Evolutionary conservation across 2,329 filamentous ascomycete genomes (phyloP), one percentile per base, ranked within the genome.

Genomic region (Penicillium sp.): DNA sequence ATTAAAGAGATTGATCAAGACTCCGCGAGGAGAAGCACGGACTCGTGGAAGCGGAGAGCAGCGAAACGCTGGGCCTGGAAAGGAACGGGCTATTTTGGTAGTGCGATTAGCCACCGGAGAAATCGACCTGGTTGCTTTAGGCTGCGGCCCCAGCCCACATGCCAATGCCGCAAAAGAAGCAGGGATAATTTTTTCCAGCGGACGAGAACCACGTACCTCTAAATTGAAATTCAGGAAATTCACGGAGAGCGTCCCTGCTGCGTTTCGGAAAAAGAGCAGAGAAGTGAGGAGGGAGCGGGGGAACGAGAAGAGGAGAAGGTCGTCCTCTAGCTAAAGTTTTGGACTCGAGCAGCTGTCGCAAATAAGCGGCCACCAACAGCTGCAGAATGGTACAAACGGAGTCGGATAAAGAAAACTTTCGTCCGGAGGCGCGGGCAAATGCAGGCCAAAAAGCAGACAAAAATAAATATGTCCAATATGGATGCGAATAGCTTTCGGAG

Each of bases 61-160:
- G 64, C 64, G 64, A 66, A 68, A 67, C 63, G 70, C 66, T 64
- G 63, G 63, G 64, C 62, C 64, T 61, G 56, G 63, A 66, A 61
- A 65, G 62, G 64, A 62, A 63, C 66, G 66, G 60, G 66, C 65
- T 69, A 67, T 69, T 67, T 65, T 65, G 60, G 61, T 67, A 69
- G 67, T 69, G 67, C 62, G 63, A 66, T 70, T 69, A 70, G 68
- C 67, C 68, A 70, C 67, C 64, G 67, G 66, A 62, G 60, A 58
- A 68, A 68, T 64, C 59, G 61, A 64, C 56, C 44, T 65, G 60
- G 56, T 61, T 63, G 66, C 61, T 64, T 65, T 57, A 64, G 62
- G 65, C 60, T 60, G 62, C 50, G 48, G 60, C 58, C 63, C 58
- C 58, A 67, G 62, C 65, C 63, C 64, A 64, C 65, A 66, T 62